Conservation (phyloP, 306 rosid genomes). For the Quercus wislizeni region DNA sequence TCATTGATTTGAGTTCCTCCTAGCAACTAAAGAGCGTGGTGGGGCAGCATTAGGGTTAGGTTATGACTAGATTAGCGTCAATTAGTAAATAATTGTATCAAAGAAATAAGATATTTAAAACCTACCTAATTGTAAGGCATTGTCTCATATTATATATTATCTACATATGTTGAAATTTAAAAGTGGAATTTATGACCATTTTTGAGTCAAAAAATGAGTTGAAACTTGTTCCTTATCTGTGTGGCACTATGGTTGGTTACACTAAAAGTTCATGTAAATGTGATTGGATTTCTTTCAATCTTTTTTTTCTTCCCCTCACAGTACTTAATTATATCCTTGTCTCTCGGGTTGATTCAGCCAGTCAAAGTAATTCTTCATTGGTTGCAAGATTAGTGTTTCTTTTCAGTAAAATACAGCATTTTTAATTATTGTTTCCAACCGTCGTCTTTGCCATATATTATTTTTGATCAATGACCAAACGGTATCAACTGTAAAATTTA, state of each 20-base stretch:
- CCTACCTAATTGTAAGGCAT: background rate
- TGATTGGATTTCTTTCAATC: background rate
- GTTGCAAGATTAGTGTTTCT: background rate
- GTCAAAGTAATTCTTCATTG: background rate
- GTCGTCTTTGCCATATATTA: background rate
- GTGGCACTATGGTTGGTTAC: background rate
- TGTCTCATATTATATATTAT: background rate
- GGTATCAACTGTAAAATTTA: background rate
- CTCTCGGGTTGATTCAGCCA: background rate
- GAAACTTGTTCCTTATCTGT: background rate
- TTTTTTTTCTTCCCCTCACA: background rate
- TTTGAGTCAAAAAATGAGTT: background rate
- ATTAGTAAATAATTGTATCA: background rate
- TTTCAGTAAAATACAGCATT: background rate
- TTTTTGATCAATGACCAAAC: background rate
- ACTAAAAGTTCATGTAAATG: background rate
- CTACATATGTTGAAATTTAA: background rate
- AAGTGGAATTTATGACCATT: background rate
- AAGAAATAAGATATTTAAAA: background rate
- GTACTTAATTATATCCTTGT: background rate
- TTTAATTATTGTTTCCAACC: background rate
- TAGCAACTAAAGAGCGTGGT: background rate
- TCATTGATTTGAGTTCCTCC: background rate
- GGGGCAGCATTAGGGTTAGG: conserved; percentile 7
- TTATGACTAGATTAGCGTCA: background rate